Evolutionary conservation across 148 eudicot genomes (phyloP), one percentile per base, ranked within the genome.

Genomic region (Pouteria glomerata): DNA sequence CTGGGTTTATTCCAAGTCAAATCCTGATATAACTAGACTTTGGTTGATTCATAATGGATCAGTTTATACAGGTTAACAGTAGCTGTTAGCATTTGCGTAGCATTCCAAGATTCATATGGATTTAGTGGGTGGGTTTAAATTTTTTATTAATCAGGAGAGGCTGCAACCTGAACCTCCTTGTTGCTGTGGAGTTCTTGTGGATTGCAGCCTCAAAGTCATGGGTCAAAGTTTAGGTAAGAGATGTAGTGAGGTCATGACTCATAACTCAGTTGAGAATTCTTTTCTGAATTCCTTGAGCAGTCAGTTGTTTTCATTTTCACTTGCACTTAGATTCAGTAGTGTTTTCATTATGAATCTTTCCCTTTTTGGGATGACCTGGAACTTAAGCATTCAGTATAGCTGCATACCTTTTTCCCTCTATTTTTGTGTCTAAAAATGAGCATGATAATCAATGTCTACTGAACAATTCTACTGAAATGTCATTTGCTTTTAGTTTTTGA

Each of bases 231-330:
- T 58, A 57, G 33, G 34, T 26, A 42, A 57, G 42, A 27, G 7
- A 41, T 41, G 64, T 16, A 16, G 53, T 16, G 34, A 47, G 63
- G 21, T n/a, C n/a, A n/a, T n/a, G n/a, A n/a, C n/a, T 31, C n/a
- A 10, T 30, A 76, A 41, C 31, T 52, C 24, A 41, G 56, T 62
- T 41, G 29, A 52, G 44, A 50, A 45, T 41, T 18, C 6, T 41
- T 48, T n/a, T 35, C 33, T 68, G 78, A 27, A 35, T 61, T 56
- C 47, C 56, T 59, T 69, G 26, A 61, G n/a, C 27, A 13, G 51
- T 66, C 29, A n/a, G 30, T 35, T 66, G 19, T 10, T 2, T 59
- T 63, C 24, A 16, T 71, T 59, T 44, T 45, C 56, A 19, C 39
- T 71, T 59, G 5, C 30, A 61, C 13, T 60, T 45, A n/a, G 47